phyloP scores from a whole-genome alignment of 768 basidiomycete species.

The Russula vinacea region DNA sequence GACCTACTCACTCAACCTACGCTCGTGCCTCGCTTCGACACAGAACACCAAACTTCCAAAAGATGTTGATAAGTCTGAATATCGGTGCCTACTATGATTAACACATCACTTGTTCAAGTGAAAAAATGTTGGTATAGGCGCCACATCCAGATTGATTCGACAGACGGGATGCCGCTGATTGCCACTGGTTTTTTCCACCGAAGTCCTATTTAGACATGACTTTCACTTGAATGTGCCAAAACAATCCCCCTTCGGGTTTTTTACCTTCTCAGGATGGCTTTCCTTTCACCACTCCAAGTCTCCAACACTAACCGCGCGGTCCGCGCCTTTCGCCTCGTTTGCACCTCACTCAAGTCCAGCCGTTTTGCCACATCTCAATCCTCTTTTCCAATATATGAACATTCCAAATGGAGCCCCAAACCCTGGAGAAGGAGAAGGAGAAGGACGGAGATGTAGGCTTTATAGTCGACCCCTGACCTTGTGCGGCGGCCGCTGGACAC shows the following conservation, averaged over 20 bases:
- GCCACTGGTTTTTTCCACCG: too few relatives aligned
- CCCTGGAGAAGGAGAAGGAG: conserved; percentile 57
- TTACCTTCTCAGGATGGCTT: conserved; percentile 48
- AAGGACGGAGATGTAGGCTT: conserved; percentile 73
- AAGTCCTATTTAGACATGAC: background rate
- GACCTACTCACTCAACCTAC: too few relatives aligned
- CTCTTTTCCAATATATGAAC: conserved; percentile 50
- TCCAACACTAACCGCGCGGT: conserved; percentile 50
- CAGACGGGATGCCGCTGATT: too few relatives aligned
- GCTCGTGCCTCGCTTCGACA: too few relatives aligned
- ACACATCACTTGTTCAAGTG: too few relatives aligned
- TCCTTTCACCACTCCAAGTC: conserved; percentile 43
- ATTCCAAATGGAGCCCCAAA: conserved; percentile 64
- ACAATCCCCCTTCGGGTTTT: background rate
- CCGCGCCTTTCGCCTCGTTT: conserved; percentile 60
- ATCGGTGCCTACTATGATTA: too few relatives aligned
- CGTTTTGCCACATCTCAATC: conserved; percentile 41
- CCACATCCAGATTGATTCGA: too few relatives aligned
- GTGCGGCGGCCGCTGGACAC: conserved; percentile 18
- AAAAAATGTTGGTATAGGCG: too few relatives aligned
- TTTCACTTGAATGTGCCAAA: background rate
- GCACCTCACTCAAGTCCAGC: conserved; percentile 48
- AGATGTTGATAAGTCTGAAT: too few relatives aligned
- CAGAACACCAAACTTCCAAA: too few relatives aligned
- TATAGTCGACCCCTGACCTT: conserved; percentile 49